phyloP scores from a whole-genome alignment of 2,329 filamentous ascomycete genomes.

The Madurella mycetomatis region DNA sequence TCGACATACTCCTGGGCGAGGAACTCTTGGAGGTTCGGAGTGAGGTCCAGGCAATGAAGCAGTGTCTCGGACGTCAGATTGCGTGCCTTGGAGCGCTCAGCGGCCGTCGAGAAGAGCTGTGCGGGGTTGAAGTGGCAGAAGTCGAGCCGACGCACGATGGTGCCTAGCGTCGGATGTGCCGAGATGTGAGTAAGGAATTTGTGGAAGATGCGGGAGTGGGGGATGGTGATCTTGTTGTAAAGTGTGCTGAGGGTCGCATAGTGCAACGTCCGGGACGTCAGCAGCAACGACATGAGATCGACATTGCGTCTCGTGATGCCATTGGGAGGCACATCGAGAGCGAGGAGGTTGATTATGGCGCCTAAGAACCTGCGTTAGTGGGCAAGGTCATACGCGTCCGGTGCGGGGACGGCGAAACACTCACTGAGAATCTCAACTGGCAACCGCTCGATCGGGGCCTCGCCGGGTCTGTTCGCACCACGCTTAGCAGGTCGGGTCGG shows the following conservation, averaged over 20 bases:
- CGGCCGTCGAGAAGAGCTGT: slow-evolving; percentile 68
- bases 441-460: slow-evolving; percentile 60
- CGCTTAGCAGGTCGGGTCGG: slow-evolving; percentile 28
- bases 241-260: slow-evolving; percentile 68
- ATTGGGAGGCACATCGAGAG: slow-evolving; percentile 69
- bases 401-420: slow-evolving; percentile 31
- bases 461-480: slow-evolving; percentile 35
- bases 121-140: slow-evolving; percentile 84
- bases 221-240: slow-evolving; percentile 75
- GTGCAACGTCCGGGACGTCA: slow-evolving; percentile 72
- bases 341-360: slow-evolving; percentile 69
- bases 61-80: slow-evolving; percentile 73
- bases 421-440: slow-evolving; percentile 68
- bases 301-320: slow-evolving; percentile 71
- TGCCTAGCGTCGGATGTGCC: slow-evolving; percentile 63
- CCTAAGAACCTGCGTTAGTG: slow-evolving; percentile 40
- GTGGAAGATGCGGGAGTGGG: slow-evolving; percentile 77
- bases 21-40: slow-evolving; percentile 72
- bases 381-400: not conserved
- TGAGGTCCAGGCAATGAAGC: slow-evolving; percentile 64
- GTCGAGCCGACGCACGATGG: slow-evolving; percentile 72
- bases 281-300: slow-evolving; percentile 69
- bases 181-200: slow-evolving; percentile 71
- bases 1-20: slow-evolving; percentile 77
- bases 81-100: slow-evolving; percentile 68